Conservation (phyloP, 768 basidiomycete species). For the Boletus coccyginus region DNA sequence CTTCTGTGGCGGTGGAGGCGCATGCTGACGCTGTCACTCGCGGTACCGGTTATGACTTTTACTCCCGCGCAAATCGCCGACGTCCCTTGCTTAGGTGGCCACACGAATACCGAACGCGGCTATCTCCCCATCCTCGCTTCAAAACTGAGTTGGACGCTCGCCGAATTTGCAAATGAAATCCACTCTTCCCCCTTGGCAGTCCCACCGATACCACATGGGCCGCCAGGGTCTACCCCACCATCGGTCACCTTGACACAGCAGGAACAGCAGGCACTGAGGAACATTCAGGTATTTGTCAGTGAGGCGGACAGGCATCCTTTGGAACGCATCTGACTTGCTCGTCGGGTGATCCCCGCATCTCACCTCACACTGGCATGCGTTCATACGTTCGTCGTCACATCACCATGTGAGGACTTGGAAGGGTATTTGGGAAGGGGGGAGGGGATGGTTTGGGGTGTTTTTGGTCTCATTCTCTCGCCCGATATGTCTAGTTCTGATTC, state of each 20-base stretch:
- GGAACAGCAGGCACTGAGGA: constrained; percentile 24
- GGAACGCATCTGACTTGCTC: constrained; percentile 47
- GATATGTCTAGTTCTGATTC: constrained; percentile 2
- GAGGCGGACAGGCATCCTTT: constrained; percentile 73
- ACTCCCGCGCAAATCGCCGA: constrained; percentile 18
- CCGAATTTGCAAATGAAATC: constrained; percentile 28
- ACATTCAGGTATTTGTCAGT: constrained; percentile 68
- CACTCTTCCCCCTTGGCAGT: background rate
- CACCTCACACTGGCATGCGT: background rate
- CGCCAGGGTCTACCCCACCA: constrained; percentile 12
- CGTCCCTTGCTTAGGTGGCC: constrained; percentile 58
- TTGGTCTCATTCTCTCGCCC: background rate
- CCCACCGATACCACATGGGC: constrained; percentile 23
- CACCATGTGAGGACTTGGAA: constrained; percentile 2
- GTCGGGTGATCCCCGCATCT: background rate
- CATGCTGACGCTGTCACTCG: constrained; percentile 6
- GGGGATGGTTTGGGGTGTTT: background rate
- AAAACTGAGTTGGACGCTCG: constrained; percentile 56
- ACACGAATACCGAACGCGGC: constrained; percentile 93
- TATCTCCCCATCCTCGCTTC: constrained; percentile 76
- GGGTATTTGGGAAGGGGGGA: background rate
- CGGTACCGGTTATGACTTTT: constrained; percentile 15
- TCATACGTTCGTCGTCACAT: background rate
- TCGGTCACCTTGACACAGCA: constrained; percentile 31
- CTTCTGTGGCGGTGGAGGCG: constrained; percentile 14